Conservation (phyloP, 176 grass and related monocot genomes). For the Pontederia crassipes region DNA sequence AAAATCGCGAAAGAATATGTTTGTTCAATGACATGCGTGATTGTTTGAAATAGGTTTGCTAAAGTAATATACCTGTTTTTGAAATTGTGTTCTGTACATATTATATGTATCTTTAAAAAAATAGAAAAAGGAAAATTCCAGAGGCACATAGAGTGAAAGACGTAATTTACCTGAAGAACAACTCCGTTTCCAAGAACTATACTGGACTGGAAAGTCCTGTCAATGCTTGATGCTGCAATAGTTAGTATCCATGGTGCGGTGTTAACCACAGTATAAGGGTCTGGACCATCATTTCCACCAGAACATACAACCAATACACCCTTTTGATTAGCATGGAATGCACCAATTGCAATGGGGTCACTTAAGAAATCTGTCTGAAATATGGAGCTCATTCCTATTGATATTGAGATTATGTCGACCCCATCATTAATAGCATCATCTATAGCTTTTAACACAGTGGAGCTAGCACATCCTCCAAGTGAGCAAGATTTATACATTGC, state of each 20-base stretch:
- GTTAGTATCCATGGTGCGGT: conserved; percentile 85
- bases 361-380: conserved; percentile 69
- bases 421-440: conserved; percentile 89
- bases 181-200: conserved; percentile 61
- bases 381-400: conserved; percentile 74
- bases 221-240: conserved; percentile 80
- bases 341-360: conserved; percentile 81
- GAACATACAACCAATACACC: conserved; percentile 93
- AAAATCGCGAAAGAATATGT: too few relatives aligned
- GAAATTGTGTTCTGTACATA: too few relatives aligned
- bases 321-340: conserved; percentile 70
- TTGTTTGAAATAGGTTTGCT: too few relatives aligned
- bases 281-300: conserved; percentile 82
- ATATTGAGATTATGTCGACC: conserved; percentile 84
- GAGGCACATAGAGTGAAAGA: not conserved
- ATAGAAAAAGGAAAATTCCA: too few relatives aligned
- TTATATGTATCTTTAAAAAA: too few relatives aligned
- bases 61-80: too few relatives aligned
- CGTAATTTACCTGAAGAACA: conserved; percentile 51
- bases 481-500: conserved; percentile 85
- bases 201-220: conserved; percentile 63
- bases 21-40: too few relatives aligned
- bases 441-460: conserved; percentile 67
- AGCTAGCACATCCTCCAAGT: conserved; percentile 71
- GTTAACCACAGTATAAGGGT: conserved; percentile 80